phyloP scores from a whole-genome alignment of 1,139 yeast species.

The Petasospora rhodanensis region DNA sequence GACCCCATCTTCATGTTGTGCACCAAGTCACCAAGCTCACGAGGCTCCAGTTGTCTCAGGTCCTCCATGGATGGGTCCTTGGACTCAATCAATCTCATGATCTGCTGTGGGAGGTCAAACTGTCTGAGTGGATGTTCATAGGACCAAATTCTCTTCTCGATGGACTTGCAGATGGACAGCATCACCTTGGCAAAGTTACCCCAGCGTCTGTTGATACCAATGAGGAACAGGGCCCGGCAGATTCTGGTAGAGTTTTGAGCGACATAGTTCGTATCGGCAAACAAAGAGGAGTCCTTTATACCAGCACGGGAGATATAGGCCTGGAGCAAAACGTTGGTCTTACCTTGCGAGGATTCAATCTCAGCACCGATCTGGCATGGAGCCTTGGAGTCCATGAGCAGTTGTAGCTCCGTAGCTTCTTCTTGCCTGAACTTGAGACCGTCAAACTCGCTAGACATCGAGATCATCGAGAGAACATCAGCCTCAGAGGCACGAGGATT shows the following conservation, averaged over 20 bases:
- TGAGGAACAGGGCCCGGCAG: conserved; percentile 80
- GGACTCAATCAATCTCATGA: conserved; percentile 56
- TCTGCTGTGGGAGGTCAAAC: conserved; percentile 70
- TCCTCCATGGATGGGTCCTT: conserved; percentile 67
- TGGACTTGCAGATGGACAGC: conserved; percentile 77
- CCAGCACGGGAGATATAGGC: conserved; percentile 76
- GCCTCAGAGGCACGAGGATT: conserved; percentile 89
- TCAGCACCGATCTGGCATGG: conserved; percentile 86
- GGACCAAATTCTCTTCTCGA: conserved; percentile 83
- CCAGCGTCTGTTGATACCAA: conserved; percentile 88
- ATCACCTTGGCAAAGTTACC: conserved; percentile 72
- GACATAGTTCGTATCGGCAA: conserved; percentile 86
- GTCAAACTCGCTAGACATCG: conserved; percentile 94
- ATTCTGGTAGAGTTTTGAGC: conserved; percentile 96
- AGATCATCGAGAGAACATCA: conserved; percentile 80
- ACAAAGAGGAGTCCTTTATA: conserved; percentile 73
- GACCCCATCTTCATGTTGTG: conserved; percentile 76
- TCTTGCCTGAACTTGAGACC: conserved; percentile 86
- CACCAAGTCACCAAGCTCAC: conserved; percentile 84
- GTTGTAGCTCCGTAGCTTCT: conserved; percentile 69
- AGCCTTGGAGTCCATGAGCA: conserved; percentile 52
- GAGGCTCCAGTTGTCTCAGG: conserved; percentile 66
- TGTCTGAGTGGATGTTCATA: conserved; percentile 89
- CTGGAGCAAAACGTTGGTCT: conserved; percentile 83
- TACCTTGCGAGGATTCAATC: conserved; percentile 72